Percentiles rank a stretch among this genome's conserved stretches.
Evolutionary conservation across 73 alveolate species (phyloP).

Genomic region (Symbiodinium pilosum): DNA sequence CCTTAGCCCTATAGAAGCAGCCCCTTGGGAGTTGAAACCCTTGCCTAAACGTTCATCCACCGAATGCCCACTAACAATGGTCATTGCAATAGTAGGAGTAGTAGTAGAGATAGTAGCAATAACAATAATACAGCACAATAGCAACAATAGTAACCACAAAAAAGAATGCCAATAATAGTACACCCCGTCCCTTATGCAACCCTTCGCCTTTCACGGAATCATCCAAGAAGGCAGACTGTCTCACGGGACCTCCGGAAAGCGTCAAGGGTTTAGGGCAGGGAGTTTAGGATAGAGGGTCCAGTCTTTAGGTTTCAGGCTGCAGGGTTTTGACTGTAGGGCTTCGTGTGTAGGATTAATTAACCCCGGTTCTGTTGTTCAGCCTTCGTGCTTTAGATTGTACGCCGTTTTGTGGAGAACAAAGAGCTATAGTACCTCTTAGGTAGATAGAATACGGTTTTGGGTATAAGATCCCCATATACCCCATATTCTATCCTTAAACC

Average conservation of each 20-base stretch:
- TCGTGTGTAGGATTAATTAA: no score
- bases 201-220: slow-evolving; percentile 31
- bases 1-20: no score
- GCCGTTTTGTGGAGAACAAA: no score
- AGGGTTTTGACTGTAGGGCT: not conserved
- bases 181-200: not conserved
- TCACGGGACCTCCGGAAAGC: not conserved
- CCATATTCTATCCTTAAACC: no score
- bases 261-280: not conserved
- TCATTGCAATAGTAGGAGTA: not conserved
- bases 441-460: no score
- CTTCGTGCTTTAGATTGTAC: no score
- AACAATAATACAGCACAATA: not conserved
- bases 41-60: no score
- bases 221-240: slow-evolving; percentile 71
- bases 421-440: no score
- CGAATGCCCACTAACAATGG: no score
- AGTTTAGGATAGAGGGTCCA: not conserved
- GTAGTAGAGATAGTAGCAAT: not conserved
- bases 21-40: no score
- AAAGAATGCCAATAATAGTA: not conserved
- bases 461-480: no score
- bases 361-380: no score
- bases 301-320: not conserved
- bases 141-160: not conserved